These are phyloP conservation scores for Fusarium lyarnte DNA, from an alignment of 2,329 filamentous ascomycete species.

Conservation along the genomic window DNA sequence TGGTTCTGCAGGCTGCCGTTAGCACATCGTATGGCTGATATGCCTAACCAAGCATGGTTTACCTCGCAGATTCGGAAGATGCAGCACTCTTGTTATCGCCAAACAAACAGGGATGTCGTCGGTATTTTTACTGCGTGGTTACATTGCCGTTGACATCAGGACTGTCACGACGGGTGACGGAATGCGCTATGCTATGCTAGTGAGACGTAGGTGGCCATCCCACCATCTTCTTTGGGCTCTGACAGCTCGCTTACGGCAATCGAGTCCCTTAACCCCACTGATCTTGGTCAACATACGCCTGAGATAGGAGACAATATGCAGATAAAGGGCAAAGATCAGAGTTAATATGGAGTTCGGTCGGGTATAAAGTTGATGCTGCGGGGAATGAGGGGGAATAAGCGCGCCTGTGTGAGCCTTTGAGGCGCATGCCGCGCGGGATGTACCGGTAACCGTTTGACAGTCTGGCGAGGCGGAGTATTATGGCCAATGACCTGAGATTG, in stretches of 20 bases:
- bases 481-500: not conserved
- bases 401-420: conserved; percentile 12
- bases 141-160: conserved; percentile 11
- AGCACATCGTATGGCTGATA: not conserved
- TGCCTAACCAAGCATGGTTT: not conserved
- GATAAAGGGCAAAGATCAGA: conserved; percentile 1
- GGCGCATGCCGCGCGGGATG: conserved; percentile 17
- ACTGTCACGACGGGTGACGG: not conserved
- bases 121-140: conserved; percentile 6
- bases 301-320: conserved; percentile 28
- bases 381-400: conserved; percentile 23
- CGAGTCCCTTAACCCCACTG: not conserved
- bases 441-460: not conserved
- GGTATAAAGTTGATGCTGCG: conserved; percentile 18
- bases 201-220: not conserved
- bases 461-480: conserved; percentile 2
- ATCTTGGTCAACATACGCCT: not conserved
- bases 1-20: not conserved
- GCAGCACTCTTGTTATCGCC: not conserved
- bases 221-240: conserved; percentile 10
- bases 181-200: not conserved
- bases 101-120: conserved; percentile 17
- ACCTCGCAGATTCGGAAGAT: not conserved
- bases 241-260: conserved; percentile 35
- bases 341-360: conserved; percentile 15